A percentile compares a stretch with the other conserved stretches of the same genome.
Conservation (phyloP, 2,329 filamentous ascomycete species). For the Curvularia hawaiiensis region DNA sequence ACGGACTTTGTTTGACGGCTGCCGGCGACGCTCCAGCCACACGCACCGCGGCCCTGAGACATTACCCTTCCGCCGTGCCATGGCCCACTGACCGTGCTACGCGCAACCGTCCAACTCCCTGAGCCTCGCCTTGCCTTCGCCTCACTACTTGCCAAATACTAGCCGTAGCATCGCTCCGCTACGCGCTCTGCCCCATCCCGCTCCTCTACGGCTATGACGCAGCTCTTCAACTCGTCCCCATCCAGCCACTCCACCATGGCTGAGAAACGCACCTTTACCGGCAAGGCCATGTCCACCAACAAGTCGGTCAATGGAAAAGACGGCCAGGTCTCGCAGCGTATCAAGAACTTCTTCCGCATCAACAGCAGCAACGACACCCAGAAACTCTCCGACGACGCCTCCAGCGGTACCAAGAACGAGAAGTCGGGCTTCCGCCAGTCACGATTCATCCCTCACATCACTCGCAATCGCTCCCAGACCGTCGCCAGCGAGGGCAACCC, state of each 20-base stretch:
- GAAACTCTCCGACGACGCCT: slow-evolving; percentile 48
- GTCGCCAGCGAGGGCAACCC: slow-evolving; percentile 92
- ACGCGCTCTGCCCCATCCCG: slow-evolving; percentile 1
- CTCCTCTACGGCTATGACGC: slow-evolving; percentile 44
- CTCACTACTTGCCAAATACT: slow-evolving; percentile 8
- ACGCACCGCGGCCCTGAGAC: slow-evolving; percentile 11
- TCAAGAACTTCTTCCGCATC: slow-evolving; percentile 74
- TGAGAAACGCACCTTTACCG: slow-evolving; percentile 57
- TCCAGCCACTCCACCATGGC: slow-evolving; percentile 46
- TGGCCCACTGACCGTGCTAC: slow-evolving; percentile 43
- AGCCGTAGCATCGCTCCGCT: not conserved
- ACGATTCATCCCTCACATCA: slow-evolving; percentile 85
- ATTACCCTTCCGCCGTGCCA: slow-evolving; percentile 28
- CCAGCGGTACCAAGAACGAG: slow-evolving; percentile 56
- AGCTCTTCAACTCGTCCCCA: slow-evolving; percentile 50
- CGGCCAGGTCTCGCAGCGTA: slow-evolving; percentile 64
- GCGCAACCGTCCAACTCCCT: slow-evolving; percentile 22
- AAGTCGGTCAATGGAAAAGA: slow-evolving; percentile 56
- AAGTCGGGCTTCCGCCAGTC: slow-evolving; percentile 80
- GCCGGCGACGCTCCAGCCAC: slow-evolving; percentile 31
- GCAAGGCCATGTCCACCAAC: slow-evolving; percentile 53
- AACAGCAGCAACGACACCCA: slow-evolving; percentile 57
- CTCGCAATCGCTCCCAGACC: slow-evolving; percentile 85
- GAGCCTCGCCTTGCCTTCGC: slow-evolving; percentile 12
- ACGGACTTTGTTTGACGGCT: slow-evolving; percentile 36